These are phyloP conservation scores for Yamadazyma pseudoaaseri DNA, from an alignment of 1,139 yeast genomes.

Conservation along the genomic window DNA sequence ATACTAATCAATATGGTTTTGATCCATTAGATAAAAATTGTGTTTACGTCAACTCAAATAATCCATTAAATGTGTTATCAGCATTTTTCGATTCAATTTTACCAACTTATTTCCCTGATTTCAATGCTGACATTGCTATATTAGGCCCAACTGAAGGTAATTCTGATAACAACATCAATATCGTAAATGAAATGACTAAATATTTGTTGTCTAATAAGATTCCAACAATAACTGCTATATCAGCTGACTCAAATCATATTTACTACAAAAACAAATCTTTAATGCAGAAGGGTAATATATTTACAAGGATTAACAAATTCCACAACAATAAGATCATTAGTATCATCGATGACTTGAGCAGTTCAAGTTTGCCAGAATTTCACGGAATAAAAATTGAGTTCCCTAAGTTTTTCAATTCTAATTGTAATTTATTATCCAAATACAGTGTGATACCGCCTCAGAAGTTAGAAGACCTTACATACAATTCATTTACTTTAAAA, in stretches of 20 bases:
- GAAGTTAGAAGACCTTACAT: constrained; percentile 10
- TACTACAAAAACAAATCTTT: constrained; percentile 34
- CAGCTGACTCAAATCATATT: constrained; percentile 28
- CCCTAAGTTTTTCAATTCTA: constrained; percentile 25
- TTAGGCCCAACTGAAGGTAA: constrained; percentile 40
- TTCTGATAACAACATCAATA: constrained; percentile 12
- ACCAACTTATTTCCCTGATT: constrained; percentile 28
- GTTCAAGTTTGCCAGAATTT: constrained; percentile 25
- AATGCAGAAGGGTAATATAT: constrained; percentile 23
- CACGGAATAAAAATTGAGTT: constrained; percentile 31
- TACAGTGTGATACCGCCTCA: constrained; percentile 4
- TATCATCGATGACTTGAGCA: constrained; percentile 17
- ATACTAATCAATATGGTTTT: constrained; percentile 24
- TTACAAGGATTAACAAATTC: constrained; percentile 25
- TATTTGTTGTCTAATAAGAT: constrained; percentile 24
- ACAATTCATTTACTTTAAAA: constrained; percentile 9
- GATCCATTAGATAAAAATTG: constrained; percentile 34
- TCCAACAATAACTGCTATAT: constrained; percentile 28
- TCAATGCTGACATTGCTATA: constrained; percentile 37
- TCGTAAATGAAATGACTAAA: constrained; percentile 16
- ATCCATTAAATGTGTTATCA: constrained; percentile 29
- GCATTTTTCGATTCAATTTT: constrained; percentile 34
- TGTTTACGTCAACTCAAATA: constrained; percentile 39
- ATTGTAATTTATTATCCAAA: constrained; percentile 8
- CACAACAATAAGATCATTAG: constrained; percentile 23